Conservation (phyloP, 805 yeast species). For the Komagataella ulmi region DNA sequence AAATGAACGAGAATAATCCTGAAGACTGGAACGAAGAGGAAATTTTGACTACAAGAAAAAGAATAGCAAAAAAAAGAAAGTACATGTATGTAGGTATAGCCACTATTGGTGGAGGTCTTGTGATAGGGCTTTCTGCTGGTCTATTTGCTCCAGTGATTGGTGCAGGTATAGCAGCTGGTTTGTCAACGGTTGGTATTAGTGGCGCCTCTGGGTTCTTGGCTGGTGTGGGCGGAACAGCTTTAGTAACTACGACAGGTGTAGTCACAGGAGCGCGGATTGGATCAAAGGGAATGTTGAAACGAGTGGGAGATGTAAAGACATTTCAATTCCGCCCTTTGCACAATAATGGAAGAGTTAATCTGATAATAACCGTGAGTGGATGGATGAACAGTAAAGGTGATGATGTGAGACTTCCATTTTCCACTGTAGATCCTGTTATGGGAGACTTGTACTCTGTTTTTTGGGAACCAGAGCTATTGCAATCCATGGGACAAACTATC, state of each 20-base stretch:
- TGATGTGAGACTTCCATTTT: slow-evolving; percentile 92
- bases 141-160: slow-evolving; percentile 95
- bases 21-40: slow-evolving; percentile 64
- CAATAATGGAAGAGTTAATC: slow-evolving; percentile 77
- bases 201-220: slow-evolving; percentile 93
- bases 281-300: slow-evolving; percentile 63
- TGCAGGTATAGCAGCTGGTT: slow-evolving; percentile 95
- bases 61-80: slow-evolving; percentile 49
- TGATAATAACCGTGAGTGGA: slow-evolving; percentile 84
- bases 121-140: slow-evolving; percentile 92
- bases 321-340: slow-evolving; percentile 90
- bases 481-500: slow-evolving; percentile 93
- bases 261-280: slow-evolving; percentile 89
- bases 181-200: slow-evolving; percentile 84
- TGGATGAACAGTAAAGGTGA: slow-evolving; percentile 96
- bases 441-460: slow-evolving; percentile 86
- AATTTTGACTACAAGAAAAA: slow-evolving; percentile 60
- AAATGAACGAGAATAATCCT: slow-evolving; percentile 72
- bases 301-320: slow-evolving; percentile 87
- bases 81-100: slow-evolving; percentile 88
- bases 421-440: slow-evolving; percentile 95
- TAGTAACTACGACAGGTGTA: slow-evolving; percentile 86
- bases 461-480: slow-evolving; percentile 98
- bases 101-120: slow-evolving; percentile 90
- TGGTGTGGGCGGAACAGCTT: slow-evolving; percentile 93